phyloP scores from a whole-genome alignment of 2,329 filamentous ascomycete species.

The Colletotrichum cuscutae region DNA sequence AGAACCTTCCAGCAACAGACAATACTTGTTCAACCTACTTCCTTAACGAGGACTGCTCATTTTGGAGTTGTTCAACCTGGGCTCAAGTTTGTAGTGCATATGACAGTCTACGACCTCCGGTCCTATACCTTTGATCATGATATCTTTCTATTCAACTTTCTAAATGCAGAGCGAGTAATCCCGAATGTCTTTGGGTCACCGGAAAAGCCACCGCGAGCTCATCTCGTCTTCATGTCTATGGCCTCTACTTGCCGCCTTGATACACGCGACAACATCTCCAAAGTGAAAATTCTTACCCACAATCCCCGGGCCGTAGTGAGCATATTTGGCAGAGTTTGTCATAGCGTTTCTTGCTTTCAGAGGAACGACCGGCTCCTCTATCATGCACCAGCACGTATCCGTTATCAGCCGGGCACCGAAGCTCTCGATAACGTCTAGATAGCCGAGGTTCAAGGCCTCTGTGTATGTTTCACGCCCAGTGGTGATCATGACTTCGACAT shows the following conservation, averaged over 20 bases:
- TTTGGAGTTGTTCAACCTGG: too few relatives aligned
- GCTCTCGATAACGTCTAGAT: conserved; percentile 41
- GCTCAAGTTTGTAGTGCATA: too few relatives aligned
- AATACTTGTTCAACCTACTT: too few relatives aligned
- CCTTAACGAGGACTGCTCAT: too few relatives aligned
- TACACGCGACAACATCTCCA: neutral
- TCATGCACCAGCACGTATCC: conserved; percentile 61
- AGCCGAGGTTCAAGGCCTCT: conserved; percentile 39
- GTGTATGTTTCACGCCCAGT: conserved; percentile 1
- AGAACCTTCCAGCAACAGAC: too few relatives aligned
- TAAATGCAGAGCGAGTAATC: too few relatives aligned
- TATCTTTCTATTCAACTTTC: too few relatives aligned
- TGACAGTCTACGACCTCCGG: too few relatives aligned
- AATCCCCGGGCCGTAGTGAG: conserved; percentile 51
- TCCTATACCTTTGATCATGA: too few relatives aligned
- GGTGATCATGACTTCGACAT: conserved; percentile 36
- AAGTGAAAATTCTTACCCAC: conserved; percentile 24
- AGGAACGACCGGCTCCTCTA: conserved; percentile 51
- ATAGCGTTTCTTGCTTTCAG: conserved; percentile 43
- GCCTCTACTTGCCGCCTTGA: neutral
- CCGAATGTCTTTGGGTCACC: neutral
- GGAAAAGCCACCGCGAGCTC: neutral
- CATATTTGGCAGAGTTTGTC: conserved; percentile 59
- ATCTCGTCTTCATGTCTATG: neutral
- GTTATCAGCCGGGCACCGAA: conserved; percentile 53